Evolutionary conservation across 2,329 filamentous ascomycete genomes (phyloP), one percentile per base, ranked within the genome.

Genomic region (Hypocrella siamensis): DNA sequence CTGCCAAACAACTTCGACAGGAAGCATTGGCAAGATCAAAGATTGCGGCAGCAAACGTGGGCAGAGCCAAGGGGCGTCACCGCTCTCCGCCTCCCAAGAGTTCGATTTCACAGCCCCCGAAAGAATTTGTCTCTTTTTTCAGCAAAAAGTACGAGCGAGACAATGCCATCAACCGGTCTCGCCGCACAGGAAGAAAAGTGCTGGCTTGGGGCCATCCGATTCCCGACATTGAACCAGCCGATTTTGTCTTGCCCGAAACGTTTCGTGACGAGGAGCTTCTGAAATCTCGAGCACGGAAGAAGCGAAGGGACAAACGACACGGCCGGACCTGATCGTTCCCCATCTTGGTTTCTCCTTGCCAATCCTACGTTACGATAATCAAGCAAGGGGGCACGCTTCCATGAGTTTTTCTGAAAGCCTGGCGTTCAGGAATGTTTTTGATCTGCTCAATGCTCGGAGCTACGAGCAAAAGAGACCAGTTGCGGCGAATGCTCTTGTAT

Each of bases 71-170:
- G 19, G 32, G 47, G 17, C 39, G 44, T 6, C 40, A 45, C 28
- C 45, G 43, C 26, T 37, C 45, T 35, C 41, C 42, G 9, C 37
- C 40, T 17, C 39, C 49, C 8, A 48, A 51, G 21, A 48, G 58
- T 22, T 54, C 56, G 14, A 48, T 58, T 22, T 54, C 56, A 14
- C 46, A 54, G 18, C 57, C 59, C 9, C 53, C 53, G 3, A 69
- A 65, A 35, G 78, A 81, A 24, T 85, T 94, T 47, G 79, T 63
- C n/a, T 93, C 83, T 0, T 94, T 94, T 58, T 96, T 85, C 49
- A 54, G 67, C 14, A 85, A 90, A 55, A 74, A 69, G 17, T 76
- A 92, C 46, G 67, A 88, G 38, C 77, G 88, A 17, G 81, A 85
- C 16, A 72, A 75, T 6, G 84, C 86, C 8, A 55, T 93, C n/a